These are phyloP conservation scores for Bjerkandera adusta DNA, from an alignment of 1,284 basidiomycete species.

Conservation along the genomic window DNA sequence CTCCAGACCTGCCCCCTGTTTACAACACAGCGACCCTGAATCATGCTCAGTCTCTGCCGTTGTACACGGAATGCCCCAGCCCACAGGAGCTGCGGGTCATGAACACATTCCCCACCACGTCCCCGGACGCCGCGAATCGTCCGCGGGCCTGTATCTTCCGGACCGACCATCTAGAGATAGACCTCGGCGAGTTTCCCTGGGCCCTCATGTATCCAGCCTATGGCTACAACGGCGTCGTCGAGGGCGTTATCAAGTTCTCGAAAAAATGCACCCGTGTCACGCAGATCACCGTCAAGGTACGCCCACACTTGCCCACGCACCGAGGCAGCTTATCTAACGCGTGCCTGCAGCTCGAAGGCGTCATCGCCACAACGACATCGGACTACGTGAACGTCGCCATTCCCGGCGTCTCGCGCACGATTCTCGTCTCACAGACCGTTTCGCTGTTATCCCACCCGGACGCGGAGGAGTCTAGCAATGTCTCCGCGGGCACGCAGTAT, in stretches of 20 bases:
- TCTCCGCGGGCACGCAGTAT: constrained; percentile 29
- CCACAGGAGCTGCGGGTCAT: constrained; percentile 23
- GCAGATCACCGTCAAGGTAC: constrained; percentile 37
- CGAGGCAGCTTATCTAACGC: background rate
- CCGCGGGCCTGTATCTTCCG: constrained; percentile 36
- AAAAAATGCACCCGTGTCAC: constrained; percentile 35
- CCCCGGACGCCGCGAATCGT: constrained; percentile 20
- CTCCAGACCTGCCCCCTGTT: constrained; percentile 6
- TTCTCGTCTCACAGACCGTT: constrained; percentile 31
- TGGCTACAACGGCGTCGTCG: constrained; percentile 37
- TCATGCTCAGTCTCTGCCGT: constrained; percentile 16
- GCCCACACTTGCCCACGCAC: constrained; percentile 6
- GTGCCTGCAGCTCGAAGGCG: constrained; percentile 40
- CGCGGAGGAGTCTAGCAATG: constrained; percentile 14
- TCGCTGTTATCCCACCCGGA: constrained; percentile 29
- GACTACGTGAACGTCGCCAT: constrained; percentile 26
- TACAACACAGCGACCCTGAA: constrained; percentile 2
- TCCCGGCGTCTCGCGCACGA: constrained; percentile 18
- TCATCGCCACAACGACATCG: constrained; percentile 33
- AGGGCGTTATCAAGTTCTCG: constrained; percentile 37
- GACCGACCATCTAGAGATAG: constrained; percentile 38
- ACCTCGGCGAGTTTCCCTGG: constrained; percentile 41
- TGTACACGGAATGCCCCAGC: constrained; percentile 24
- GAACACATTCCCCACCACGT: constrained; percentile 18
- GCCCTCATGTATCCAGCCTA: constrained; percentile 39